Evolutionary conservation across 164 flowering plant species (phyloP).

Genomic region (Protea cynaroides): DNA sequence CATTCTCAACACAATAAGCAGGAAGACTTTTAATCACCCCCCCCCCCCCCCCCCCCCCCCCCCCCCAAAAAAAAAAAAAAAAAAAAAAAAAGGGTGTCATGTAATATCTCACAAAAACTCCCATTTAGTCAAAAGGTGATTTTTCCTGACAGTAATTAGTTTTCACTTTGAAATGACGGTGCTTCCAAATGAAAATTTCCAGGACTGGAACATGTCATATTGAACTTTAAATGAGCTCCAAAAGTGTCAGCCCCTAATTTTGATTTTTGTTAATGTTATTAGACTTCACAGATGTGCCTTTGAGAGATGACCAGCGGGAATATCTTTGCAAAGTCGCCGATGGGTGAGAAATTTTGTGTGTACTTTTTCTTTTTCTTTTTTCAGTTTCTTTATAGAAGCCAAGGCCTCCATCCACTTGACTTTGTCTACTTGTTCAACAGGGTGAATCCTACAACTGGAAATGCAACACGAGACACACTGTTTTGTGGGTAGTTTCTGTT

Average conservation of each 20-base stretch:
- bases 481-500: slow-evolving; percentile 45
- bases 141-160: too few species aligned
- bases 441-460: slow-evolving; percentile 82
- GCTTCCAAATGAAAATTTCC: too few species aligned
- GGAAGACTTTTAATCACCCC: too few species aligned
- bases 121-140: too few species aligned
- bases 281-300: slow-evolving; percentile 94
- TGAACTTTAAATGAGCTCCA: neutral
- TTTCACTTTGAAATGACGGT: too few species aligned
- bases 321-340: slow-evolving; percentile 91
- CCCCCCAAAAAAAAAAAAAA: too few species aligned
- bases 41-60: neutral
- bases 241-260: neutral
- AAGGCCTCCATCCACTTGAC: neutral
- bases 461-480: slow-evolving; percentile 81
- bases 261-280: slow-evolving; percentile 13
- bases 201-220: too few species aligned
- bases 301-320: slow-evolving; percentile 86
- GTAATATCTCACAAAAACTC: too few species aligned
- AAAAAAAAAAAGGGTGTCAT: too few species aligned
- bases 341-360: slow-evolving; percentile 47
- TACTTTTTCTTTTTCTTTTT: neutral
- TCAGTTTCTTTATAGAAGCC: neutral
- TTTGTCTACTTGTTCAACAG: slow-evolving; percentile 21
- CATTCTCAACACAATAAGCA: neutral